phyloP scores from a whole-genome alignment of 352 stramenopile species.

The Globisporangium nagaii region DNA sequence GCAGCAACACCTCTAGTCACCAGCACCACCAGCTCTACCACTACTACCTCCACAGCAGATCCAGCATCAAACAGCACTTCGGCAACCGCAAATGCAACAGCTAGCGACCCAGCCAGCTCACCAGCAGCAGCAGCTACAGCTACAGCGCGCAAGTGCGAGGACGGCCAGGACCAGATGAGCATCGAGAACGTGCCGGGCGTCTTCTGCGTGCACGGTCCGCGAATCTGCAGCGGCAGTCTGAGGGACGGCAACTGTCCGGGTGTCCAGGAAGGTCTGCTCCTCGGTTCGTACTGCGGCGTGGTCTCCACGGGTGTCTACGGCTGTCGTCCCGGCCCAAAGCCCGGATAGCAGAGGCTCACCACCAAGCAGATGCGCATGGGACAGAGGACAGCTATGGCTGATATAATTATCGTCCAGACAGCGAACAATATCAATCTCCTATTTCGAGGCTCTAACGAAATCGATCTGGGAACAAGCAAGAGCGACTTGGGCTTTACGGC shows the following conservation, averaged over 20 bases:
- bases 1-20: neutral
- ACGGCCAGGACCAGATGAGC: conserved; percentile 1
- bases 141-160: neutral
- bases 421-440: too few relatives aligned
- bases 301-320: conserved; percentile 8
- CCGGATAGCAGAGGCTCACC: neutral
- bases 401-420: neutral
- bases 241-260: conserved; percentile 3
- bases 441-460: too few relatives aligned
- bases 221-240: conserved; percentile 5
- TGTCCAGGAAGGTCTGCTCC: neutral
- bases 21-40: neutral
- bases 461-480: too few relatives aligned
- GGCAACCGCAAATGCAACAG: neutral
- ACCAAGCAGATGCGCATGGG: neutral
- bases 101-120: too few relatives aligned
- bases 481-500: too few relatives aligned
- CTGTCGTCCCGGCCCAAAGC: neutral
- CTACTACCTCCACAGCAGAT: neutral
- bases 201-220: conserved; percentile 4
- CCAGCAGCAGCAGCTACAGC: neutral
- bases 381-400: too few relatives aligned
- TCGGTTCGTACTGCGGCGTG: conserved; percentile 2
- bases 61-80: neutral
- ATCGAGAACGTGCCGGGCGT: conserved; percentile 8